Base-by-base conservation (phyloP, 371 early-diverging fungal species). In the Saksenaea oblongispora region DNA sequence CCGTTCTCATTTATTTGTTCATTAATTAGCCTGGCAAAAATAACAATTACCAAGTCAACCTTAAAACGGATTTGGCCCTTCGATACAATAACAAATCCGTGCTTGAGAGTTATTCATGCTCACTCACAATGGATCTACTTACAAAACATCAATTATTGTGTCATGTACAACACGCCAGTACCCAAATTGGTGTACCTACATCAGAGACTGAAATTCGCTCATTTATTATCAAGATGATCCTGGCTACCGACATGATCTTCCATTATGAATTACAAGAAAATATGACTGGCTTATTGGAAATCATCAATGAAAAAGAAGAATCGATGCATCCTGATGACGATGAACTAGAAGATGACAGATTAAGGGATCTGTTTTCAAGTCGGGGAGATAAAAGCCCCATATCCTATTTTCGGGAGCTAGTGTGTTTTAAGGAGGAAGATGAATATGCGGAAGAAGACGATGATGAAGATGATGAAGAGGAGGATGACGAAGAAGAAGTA, bases 161-260 rank as follows among this genome's bases (percentile, higher is more conserved):
- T 31, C 63, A 66, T 28, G 44, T 79, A 9, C 71, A 69, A 24
- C 47, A 62, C 1, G 64, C 76, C 9, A 73, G 75, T 34, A 36
- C 66, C 3, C 57, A 70, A 8, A 64, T 74, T 10, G 79, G 81
- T 0, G 11, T 65, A 5, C 75, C 70, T 4, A 80, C 82, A 14
- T 73, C 78, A 0, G 86, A 84, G 42, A 72, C 78, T 1, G 74
- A 83, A 51, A 79, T 87, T 73, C 67, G 82, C 5, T 74, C 74
- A 34, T 66, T 79, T 37, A 84, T 90, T 53, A 71, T 80, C 28
- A 79, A 87, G 28, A 85, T 88, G 67, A 93, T 96, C 35, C 74
- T 96, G 15, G 84, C 88, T 11, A 96, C 96, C 0, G 96, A 96
- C 72, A 96, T 96, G 96, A 74, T 85, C 0, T 85, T 88, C n/a